Base-by-base conservation (phyloP, 352 stramenopile genomes). In the Plasmopara viticola region DNA sequence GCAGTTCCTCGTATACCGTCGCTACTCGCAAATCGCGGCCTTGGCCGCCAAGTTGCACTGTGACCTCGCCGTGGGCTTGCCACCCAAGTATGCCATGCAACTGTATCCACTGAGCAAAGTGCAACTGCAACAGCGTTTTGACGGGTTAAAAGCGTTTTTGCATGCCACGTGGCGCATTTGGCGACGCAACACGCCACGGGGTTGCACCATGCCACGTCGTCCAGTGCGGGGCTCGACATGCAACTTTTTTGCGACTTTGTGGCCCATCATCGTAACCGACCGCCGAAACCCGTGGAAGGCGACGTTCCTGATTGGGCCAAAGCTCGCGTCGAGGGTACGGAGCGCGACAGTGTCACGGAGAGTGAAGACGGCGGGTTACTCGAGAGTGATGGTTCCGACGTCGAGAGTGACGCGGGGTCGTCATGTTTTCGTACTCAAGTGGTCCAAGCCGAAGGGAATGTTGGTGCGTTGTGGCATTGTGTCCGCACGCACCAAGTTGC, bases 221-320 rank as follows among this genome's bases (percentile, higher is more conserved):
- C 74, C 1, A 68, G 56, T 35, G 76, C 77, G 1, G 78, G 78
- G 0, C 56, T 84, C n/a, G 81, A 92, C 56, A 90, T 92, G 72
- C 81, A 92, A 66, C 74, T 87, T 51, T 87, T 89, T 55, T 81
- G 71, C 50, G 81, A 90, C 55, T 92, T 92, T 70, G 60, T 89
- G 20, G 59, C 63, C 6, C 57, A 75, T 37, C 74, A 89, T 18
- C 71, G 75, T 14, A 92, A 92, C 41, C 73, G 72, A 12, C 81
- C 81, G 30, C 78, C 75, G 2, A 57, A 55, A 35, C 65, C 81
- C 0, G 68, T 73, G n/a, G 64, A 70, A 9, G 61, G 58, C 6
- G 58, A 52, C 13, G 43, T 90, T 10, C 81, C 81, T 0, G 66
- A 83, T 17, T 91, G 81, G 78, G 81, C 78, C 14, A 68, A 63